Base-by-base conservation (phyloP, 768 basidiomycete species). In the Suillus clintonianus region DNA sequence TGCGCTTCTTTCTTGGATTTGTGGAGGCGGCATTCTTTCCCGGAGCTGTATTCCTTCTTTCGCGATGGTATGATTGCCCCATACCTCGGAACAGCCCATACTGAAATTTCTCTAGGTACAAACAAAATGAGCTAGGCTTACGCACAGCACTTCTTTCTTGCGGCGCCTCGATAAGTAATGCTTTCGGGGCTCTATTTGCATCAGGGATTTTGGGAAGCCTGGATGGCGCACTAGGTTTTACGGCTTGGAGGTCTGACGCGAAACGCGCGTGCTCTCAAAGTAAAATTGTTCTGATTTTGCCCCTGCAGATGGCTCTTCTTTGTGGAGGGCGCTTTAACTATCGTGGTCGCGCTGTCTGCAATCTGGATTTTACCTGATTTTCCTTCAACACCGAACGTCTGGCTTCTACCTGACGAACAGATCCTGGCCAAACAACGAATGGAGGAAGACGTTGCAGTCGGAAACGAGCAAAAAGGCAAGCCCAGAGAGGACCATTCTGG, bases 1-100 rank as follows among this genome's bases (percentile, higher is more conserved):
- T 86, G 0, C 83, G 92, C n/a, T 92, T 93, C 76, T 84, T 89
- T 72, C 82, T 93, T n/a, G 92, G 92, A 27, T 88, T 88, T 67
- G 80, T 85, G 27, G 86, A 86, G 73, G 87, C 86, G 14, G 86
- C 86, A 6, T 89, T 89, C 75, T 88, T 86, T 70, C 89, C 89
- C 54, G 88, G 86, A 24, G 83, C 86, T 43, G 73, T 90, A 57
- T 89, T 89, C 72, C 75, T 90, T 15, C 78, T 90, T 42, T 87
- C 86, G 1, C 86, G 85, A 71, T 92, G 90, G 91, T 70, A 62
- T 47, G 10, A 8, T 47, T 24, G 5, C 5, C 19, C 10, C 10
- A 19, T 11, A 5, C 19, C 32, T 32, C 19, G 5, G 1, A 34
- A n/a, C 19, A n/a, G 3, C 6, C 13, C n/a, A 36, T 32, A 14